Conservation (phyloP, 306 rosid species). For the Urtica urens region DNA sequence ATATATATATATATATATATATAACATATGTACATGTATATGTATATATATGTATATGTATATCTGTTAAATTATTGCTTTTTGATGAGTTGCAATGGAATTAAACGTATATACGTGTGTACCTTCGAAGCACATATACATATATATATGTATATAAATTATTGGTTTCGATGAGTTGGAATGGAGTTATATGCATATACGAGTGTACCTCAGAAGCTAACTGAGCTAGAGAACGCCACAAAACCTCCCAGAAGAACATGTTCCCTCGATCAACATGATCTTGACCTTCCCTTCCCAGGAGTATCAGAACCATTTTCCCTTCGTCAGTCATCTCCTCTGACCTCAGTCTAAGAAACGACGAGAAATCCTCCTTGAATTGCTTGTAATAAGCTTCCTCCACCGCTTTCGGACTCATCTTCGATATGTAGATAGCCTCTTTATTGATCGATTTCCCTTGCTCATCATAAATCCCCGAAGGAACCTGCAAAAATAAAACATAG, state of each 20-base stretch:
- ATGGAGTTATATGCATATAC: background rate
- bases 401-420: slow-evolving; percentile 47
- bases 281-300: slow-evolving; percentile 57
- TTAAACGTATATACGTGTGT: too few relatives aligned
- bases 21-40: too few relatives aligned
- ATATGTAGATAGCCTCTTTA: slow-evolving; percentile 57
- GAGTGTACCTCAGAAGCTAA: slow-evolving; percentile 52
- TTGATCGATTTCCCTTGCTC: slow-evolving; percentile 46
- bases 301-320: slow-evolving; percentile 69
- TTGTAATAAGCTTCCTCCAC: slow-evolving; percentile 47
- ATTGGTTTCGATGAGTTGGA: too few relatives aligned
- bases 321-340: slow-evolving; percentile 54
- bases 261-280: slow-evolving; percentile 77
- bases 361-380: slow-evolving; percentile 68
- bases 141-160: too few relatives aligned
- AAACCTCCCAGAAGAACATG: slow-evolving; percentile 70
- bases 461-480: slow-evolving; percentile 49
- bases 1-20: too few relatives aligned
- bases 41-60: too few relatives aligned
- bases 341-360: slow-evolving; percentile 47
- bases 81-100: too few relatives aligned
- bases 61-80: too few relatives aligned
- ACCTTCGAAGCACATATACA: too few relatives aligned
- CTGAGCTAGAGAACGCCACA: slow-evolving; percentile 40
- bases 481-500: slow-evolving; percentile 43